Conservation (phyloP, 139 green algal genomes). For the Spirogloea muscicola region DNA sequence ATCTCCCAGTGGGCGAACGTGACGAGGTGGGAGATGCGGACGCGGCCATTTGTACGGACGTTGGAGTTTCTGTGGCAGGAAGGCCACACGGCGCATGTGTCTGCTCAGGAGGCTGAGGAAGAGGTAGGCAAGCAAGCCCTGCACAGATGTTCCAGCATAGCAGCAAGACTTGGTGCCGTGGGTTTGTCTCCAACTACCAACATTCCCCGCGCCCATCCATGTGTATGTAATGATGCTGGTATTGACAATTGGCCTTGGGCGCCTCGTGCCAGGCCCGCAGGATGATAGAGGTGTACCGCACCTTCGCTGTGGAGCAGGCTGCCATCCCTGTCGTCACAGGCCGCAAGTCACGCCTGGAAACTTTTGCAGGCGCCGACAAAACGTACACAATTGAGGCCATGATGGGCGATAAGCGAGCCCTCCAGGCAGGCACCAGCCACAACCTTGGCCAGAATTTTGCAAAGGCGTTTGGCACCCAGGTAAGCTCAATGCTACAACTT, state of each 20-base stretch:
- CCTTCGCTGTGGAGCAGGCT: constrained; percentile 69
- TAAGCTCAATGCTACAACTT: too few relatives aligned
- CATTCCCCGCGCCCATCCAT: neutral
- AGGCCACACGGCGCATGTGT: constrained; percentile 96
- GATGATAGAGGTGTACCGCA: constrained; percentile 64
- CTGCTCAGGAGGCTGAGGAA: constrained; percentile 83
- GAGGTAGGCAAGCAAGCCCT: constrained; percentile 48
- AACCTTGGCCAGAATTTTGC: constrained; percentile 97
- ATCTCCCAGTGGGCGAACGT: constrained; percentile 99
- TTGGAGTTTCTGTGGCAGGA: constrained; percentile 99
- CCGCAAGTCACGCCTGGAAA: constrained; percentile 86
- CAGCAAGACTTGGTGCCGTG: too few relatives aligned
- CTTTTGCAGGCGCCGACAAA: constrained; percentile 80
- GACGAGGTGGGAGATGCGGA: constrained; percentile 98
- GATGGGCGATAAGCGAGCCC: constrained; percentile 89
- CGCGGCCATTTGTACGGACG: constrained; percentile 94
- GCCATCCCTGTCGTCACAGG: constrained; percentile 92
- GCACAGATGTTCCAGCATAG: too few relatives aligned
- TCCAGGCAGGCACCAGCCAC: constrained; percentile 93
- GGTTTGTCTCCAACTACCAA: too few relatives aligned
- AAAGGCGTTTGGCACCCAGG: constrained; percentile 59
- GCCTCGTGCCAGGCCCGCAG: neutral
- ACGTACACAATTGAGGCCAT: constrained; percentile 99
- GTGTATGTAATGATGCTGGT: too few relatives aligned
- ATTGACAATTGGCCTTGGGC: too few relatives aligned